These are phyloP conservation scores for Apiospora pterosperma DNA, from an alignment of 2,329 filamentous ascomycete species.

Conservation along the genomic window DNA sequence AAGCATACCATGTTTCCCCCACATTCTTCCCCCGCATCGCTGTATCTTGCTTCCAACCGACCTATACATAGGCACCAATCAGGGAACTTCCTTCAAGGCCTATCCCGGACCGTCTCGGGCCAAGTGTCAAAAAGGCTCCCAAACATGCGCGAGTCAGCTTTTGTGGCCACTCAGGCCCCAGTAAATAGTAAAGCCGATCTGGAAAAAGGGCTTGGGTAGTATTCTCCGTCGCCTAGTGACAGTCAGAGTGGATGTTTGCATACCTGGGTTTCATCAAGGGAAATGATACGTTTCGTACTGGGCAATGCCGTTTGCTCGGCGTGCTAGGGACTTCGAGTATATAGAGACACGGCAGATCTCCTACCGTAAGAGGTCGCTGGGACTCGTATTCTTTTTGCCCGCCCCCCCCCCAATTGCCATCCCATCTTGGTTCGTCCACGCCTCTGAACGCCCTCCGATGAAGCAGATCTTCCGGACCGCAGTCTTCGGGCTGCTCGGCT, in stretches of 20 bases:
- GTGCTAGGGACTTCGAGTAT: too few relatives aligned
- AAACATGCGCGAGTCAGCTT: neutral
- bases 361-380: too few relatives aligned
- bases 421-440: neutral
- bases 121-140: neutral
- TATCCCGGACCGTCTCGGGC: neutral
- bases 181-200: neutral
- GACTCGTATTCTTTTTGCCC: neutral
- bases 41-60: neutral
- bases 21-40: neutral
- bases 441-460: neutral
- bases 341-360: neutral
- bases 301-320: too few relatives aligned
- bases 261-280: neutral
- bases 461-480: conserved; percentile 8
- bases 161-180: neutral
- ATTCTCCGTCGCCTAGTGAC: neutral
- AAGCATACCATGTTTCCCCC: neutral
- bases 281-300: neutral
- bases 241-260: neutral
- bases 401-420: neutral
- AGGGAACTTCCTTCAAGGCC: neutral
- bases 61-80: neutral
- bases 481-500: conserved; percentile 2
- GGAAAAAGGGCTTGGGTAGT: neutral